Evolutionary conservation across 805 yeast genomes (phyloP).

Genomic region (Ogataea glucozyma): DNA sequence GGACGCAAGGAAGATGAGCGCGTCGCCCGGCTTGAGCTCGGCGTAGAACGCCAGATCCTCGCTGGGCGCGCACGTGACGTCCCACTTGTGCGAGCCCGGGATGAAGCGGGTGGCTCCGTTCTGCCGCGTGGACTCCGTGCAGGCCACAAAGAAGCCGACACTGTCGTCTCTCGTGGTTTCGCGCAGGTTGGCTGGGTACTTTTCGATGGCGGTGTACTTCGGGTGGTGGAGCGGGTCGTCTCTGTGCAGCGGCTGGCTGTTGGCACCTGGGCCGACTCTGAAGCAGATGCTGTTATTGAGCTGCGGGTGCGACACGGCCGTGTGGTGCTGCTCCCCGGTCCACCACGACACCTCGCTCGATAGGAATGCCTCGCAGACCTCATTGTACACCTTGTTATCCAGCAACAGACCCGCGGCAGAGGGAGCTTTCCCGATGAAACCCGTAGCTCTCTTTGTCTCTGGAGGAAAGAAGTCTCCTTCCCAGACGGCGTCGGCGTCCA

Average conservation of each 20-base stretch:
- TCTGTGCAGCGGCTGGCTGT: constrained; percentile 27
- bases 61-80: constrained; percentile 27
- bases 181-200: constrained; percentile 18
- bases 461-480: constrained; percentile 29
- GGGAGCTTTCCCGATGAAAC: constrained; percentile 26
- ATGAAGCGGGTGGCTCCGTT: constrained; percentile 37
- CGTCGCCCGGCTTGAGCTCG: constrained; percentile 36
- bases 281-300: constrained; percentile 24
- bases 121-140: constrained; percentile 23
- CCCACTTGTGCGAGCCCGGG: constrained; percentile 39
- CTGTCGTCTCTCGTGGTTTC: constrained; percentile 25
- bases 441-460: constrained; percentile 28
- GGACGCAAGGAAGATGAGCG: constrained; percentile 33
- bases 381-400: constrained; percentile 21
- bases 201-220: constrained; percentile 16
- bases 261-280: constrained; percentile 33
- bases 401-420: constrained; percentile 22
- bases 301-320: constrained; percentile 27
- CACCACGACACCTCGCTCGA: constrained; percentile 24
- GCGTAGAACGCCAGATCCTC: constrained; percentile 27
- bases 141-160: constrained; percentile 26
- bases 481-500: constrained; percentile 27
- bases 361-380: constrained; percentile 23
- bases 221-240: constrained; percentile 31
- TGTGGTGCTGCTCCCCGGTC: constrained; percentile 25